phyloP scores from a whole-genome alignment of 2,329 filamentous ascomycete species.

The Harringtonia aguacate region DNA sequence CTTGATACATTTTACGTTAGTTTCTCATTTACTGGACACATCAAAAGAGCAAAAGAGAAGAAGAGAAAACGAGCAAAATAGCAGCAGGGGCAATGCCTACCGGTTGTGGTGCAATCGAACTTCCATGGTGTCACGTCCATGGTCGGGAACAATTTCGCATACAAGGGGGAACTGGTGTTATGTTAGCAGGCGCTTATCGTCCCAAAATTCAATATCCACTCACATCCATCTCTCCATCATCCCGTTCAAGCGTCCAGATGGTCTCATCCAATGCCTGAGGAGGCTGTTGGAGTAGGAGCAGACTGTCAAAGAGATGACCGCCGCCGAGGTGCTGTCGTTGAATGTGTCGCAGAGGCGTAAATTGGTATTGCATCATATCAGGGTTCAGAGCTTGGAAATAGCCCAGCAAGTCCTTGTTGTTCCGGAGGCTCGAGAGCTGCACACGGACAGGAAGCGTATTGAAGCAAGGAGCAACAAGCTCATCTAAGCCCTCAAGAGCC shows the following conservation, averaged over 20 bases:
- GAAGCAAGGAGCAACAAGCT: slow-evolving; percentile 80
- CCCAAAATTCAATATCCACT: slow-evolving; percentile 14
- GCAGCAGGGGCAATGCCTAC: no score
- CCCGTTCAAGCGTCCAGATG: slow-evolving; percentile 46
- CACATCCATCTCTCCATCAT: slow-evolving; percentile 58
- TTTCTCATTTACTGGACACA: no score
- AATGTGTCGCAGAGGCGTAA: slow-evolving; percentile 63
- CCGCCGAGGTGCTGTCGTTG: slow-evolving; percentile 40
- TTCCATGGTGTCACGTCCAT: slow-evolving; percentile 37
- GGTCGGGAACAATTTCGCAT: slow-evolving; percentile 57
- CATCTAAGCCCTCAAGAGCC: slow-evolving; percentile 53
- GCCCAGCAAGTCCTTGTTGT: slow-evolving; percentile 39
- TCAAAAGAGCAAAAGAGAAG: no score
- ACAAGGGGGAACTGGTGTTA: slow-evolving; percentile 55
- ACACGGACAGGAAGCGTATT: slow-evolving; percentile 72
- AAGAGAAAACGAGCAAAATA: no score
- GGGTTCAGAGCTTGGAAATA: slow-evolving; percentile 28
- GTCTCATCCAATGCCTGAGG: slow-evolving; percentile 40
- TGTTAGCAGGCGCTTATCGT: neutral
- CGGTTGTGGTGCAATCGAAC: slow-evolving; percentile 54
- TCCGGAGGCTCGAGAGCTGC: slow-evolving; percentile 33
- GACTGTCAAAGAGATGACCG: slow-evolving; percentile 61
- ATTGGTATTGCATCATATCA: slow-evolving; percentile 55
- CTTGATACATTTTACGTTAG: neutral
- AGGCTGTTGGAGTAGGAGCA: slow-evolving; percentile 68